Base-by-base conservation (phyloP, 129 eudicot species). In the Glebionis coronaria region DNA sequence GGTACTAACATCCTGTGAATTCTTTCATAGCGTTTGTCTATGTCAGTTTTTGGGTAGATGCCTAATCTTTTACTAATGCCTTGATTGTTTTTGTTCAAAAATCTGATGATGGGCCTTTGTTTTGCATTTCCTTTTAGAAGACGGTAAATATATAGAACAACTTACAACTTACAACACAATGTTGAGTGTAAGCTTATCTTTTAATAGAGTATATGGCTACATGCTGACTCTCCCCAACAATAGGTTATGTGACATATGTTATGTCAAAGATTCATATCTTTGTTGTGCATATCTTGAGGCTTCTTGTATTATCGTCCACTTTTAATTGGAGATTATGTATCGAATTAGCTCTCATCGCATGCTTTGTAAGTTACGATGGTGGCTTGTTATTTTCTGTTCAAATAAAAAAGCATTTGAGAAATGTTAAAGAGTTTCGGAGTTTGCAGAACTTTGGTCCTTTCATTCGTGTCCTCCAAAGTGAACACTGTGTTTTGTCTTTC, bases 21-120 rank as follows among this genome's bases (percentile, higher is more conserved):
- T 28, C 58, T 50, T 7, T 71, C 52, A 27, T n/a, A 49, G 69
- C 31, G 45, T 70, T 16, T 16, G 29, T 58, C 54, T 12, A 14
- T 50, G 15, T 59, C 38, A 31, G 38, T 8, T 31, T 31, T 31
- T 31, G 6, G 38, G 38, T 31, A 4, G 38, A 31, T 7, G 38
- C 6, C 6, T 31, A 5, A 7, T 31, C 4, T 8, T 23, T 47
- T 12, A 12, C 12, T 5, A 27, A 15, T 58, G 5, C 29, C 4
- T 11, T 58, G 1, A 12, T 53, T 53, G 12, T 53, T 8, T 53
- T 2, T 47, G 3, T 13, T 12, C 13, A 46, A 10, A 46, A 47
- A 47, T 47, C 5, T 12, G 53, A 3, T 47, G 53, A 47, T 47
- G 3, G 53, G 15, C 5, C 15, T 47, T 47, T 47, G n/a, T 47